Percentiles rank a stretch among this genome's conserved stretches.
Evolutionary conservation across 164 flowering plant species (phyloP).

Genomic region (Malania oleifera): DNA sequence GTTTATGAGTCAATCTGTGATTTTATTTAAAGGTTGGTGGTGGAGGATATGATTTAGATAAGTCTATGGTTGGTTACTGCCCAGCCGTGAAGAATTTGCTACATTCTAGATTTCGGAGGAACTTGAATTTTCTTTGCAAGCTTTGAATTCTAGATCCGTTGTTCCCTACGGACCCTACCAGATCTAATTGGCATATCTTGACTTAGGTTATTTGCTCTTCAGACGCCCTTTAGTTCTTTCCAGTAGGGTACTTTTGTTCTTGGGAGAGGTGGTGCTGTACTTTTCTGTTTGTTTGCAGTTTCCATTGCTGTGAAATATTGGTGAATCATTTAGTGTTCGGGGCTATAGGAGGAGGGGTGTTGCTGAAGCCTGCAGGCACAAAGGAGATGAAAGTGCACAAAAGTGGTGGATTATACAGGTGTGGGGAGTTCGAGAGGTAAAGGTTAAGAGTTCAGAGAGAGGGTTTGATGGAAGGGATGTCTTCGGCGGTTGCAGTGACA

Average conservation of each 20-base stretch:
- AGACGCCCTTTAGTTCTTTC: background rate
- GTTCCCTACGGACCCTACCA: conserved; percentile 6
- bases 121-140: background rate
- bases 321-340: conserved; percentile 9
- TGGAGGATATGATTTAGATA: conserved; percentile 11
- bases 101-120: background rate
- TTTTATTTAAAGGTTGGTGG: conserved; percentile 15
- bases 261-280: conserved; percentile 2
- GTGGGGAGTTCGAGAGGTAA: background rate
- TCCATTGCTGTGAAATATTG: conserved; percentile 9
- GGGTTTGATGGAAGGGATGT: conserved; percentile 36
- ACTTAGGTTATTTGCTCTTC: conserved; percentile 2
- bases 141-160: conserved; percentile 10
- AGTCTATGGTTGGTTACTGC: conserved; percentile 8
- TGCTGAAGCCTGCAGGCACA: background rate
- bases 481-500: conserved; percentile 29
- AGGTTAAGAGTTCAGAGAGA: background rate
- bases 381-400: conserved; percentile 8
- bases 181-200: conserved; percentile 18
- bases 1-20: too few species aligned
- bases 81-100: conserved; percentile 11
- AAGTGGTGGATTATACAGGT: conserved; percentile 1
- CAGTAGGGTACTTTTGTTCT: background rate
- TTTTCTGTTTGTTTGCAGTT: background rate
- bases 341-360: conserved; percentile 3